Evolutionary conservation across 371 early-diverging fungal species (phyloP).

Genomic region (Mucor mucedo): DNA sequence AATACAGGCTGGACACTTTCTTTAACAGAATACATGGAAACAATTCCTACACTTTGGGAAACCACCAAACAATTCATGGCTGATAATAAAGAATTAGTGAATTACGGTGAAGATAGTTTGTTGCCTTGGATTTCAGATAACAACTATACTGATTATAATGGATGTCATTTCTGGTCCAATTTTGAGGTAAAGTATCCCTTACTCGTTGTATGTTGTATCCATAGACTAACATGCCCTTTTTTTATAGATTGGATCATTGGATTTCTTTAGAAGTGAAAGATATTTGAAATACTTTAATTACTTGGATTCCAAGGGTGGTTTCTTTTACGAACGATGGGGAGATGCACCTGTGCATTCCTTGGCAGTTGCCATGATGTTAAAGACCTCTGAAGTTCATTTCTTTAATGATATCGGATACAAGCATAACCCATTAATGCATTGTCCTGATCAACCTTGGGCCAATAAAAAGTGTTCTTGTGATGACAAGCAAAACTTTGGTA

Average conservation of each 20-base stretch:
- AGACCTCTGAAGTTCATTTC: conserved; percentile 83
- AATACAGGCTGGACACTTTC: conserved; percentile 83
- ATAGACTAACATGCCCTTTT: conserved; percentile 1
- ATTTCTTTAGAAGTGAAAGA: conserved; percentile 73
- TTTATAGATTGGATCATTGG: conserved; percentile 76
- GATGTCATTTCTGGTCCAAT: conserved; percentile 87
- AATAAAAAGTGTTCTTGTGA: conserved; percentile 62
- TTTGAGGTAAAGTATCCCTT: conserved; percentile 36
- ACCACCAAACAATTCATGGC: conserved; percentile 62
- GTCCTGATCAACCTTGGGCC: conserved; percentile 62
- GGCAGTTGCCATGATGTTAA: conserved; percentile 83
- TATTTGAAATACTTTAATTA: conserved; percentile 83
- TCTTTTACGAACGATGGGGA: conserved; percentile 85
- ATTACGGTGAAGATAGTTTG: conserved; percentile 28
- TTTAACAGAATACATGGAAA: conserved; percentile 79
- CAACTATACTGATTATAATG: conserved; percentile 51
- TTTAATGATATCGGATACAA: conserved; percentile 91
- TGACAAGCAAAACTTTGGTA: conserved; percentile 57
- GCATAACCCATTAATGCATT: conserved; percentile 72
- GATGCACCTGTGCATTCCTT: conserved; percentile 90
- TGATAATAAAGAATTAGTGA: conserved; percentile 47
- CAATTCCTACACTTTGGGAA: conserved; percentile 87
- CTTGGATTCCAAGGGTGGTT: conserved; percentile 84
- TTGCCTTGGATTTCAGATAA: conserved; percentile 40
- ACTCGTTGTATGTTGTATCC: conserved; percentile 20